Evolutionary conservation across 73 alveolate genomes (phyloP), one percentile per base, ranked within the genome.

Genomic region (Blepharisma stoltei): DNA sequence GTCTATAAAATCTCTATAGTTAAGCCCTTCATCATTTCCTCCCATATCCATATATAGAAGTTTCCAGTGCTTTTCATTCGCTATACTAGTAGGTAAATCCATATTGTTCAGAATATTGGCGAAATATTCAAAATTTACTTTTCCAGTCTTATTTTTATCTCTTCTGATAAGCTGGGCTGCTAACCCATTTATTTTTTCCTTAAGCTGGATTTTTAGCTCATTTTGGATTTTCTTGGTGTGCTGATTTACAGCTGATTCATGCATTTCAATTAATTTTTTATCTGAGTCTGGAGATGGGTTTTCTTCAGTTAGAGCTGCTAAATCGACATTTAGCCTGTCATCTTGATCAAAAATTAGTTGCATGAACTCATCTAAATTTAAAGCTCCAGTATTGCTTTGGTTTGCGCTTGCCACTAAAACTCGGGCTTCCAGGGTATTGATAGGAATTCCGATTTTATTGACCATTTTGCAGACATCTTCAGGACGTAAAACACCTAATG

Each of bases 341-440:
- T 86, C 86, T 69, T 87, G 87, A 65, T 82, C 83, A 80, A 95
- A 90, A 23, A 96, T 93, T n/a, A 96, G 88, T 69, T 85, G 85
- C 86, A 94, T 86, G 85, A 96, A 96, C 78, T 96, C 98, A 71
- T 93, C 91, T 79, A 94, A 82, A 70, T 90, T 88, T 47, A 96
- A 77, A 76, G 77, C 86, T 47, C 82, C 81, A 37, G 94, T 84
- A 3, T 88, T 89, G 83, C 96, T 93, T 79, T 81, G 78, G 77
- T 96, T 97, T 3, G 97, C 96, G 83, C 94, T 89, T 9, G 91
- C 89, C n/a, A 96, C 87, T 55, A 96, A 78, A 27, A 96, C 97
- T 71, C 87, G 65, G 7, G 98, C 94, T 78, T 96, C 99, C 67
- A 94, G 95, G 55, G 76, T 80, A 81, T 92, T 93, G 8, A 96